phyloP scores from a whole-genome alignment of 192 early-diverging fungal species.

The Spinellus fusiger region DNA sequence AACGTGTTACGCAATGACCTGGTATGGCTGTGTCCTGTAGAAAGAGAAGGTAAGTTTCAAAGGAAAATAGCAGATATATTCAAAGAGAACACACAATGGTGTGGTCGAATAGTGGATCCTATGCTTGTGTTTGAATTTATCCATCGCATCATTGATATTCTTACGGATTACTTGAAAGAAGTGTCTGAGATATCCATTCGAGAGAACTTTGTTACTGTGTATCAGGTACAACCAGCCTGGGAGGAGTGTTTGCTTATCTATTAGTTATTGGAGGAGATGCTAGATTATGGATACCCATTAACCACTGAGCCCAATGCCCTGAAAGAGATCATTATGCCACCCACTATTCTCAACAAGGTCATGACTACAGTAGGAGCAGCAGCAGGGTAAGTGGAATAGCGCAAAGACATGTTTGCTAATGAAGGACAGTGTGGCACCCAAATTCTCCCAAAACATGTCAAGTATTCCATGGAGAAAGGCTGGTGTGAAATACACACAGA shows the following conservation, averaged over 20 bases:
- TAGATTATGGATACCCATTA: slow-evolving; percentile 85
- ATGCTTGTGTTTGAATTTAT: slow-evolving; percentile 82
- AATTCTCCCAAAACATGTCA: slow-evolving; percentile 60
- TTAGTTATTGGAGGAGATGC: slow-evolving; percentile 87
- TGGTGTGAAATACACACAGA: slow-evolving; percentile 82
- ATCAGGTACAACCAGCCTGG: slow-evolving; percentile 50
- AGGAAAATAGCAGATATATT: slow-evolving; percentile 3
- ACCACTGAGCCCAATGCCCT: slow-evolving; percentile 85
- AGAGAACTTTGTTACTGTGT: slow-evolving; percentile 90
- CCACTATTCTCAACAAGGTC: slow-evolving; percentile 79
- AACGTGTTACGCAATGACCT: slow-evolving; percentile 65
- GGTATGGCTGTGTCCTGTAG: slow-evolving; percentile 70
- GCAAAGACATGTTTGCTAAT: not conserved
- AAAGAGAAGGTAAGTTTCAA: slow-evolving; percentile 59
- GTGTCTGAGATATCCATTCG: slow-evolving; percentile 78
- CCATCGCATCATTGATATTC: slow-evolving; percentile 69
- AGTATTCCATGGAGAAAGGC: slow-evolving; percentile 82
- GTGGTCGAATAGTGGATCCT: slow-evolving; percentile 54
- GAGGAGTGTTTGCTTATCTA: not conserved
- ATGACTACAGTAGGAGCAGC: slow-evolving; percentile 75
- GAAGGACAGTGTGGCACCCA: slow-evolving; percentile 39
- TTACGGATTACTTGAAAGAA: slow-evolving; percentile 79
- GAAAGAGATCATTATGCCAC: slow-evolving; percentile 80
- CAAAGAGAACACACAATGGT: not conserved
- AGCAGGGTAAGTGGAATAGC: slow-evolving; percentile 22